Evolutionary conservation across 2,329 filamentous ascomycete species (phyloP), one percentile per base, ranked within the genome.

Genomic region (Calonectria ilicicola): DNA sequence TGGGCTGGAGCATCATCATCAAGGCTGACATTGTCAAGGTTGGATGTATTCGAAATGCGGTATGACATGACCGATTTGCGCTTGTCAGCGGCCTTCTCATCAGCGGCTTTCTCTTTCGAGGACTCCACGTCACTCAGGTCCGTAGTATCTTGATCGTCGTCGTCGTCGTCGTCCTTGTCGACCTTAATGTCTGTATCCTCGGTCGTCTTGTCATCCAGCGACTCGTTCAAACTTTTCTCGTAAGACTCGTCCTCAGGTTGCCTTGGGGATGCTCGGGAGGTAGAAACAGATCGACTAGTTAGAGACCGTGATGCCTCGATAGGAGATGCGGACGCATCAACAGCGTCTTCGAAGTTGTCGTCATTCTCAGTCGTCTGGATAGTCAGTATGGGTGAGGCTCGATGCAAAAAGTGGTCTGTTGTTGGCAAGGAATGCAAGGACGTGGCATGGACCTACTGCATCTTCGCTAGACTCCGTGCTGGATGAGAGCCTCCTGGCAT

Each of bases 291-390:
- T 80, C 88, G 85, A 76, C 87, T 87, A 44, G 89, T 91, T 74
- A 95, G 84, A 29, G 93, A 95, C 73, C 93, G 90, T 56, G 87
- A 84, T 72, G 87, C 90, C 83, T 94, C 93, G 60, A 90, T 86
- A 32, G 91, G 92, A 60, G 86, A 83, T 70, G 88, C 90, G 83
- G 42, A 5, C 15, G 44, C 53, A 27, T 94, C 93, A 77, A 91
- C 86, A 68, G 94, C 95, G 87, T 98, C 95, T 85, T 98, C 95
- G 80, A 97, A 98, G 19, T 90, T 77, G 47, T 85, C 84, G 47
- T 85, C 84, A 38, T 80, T 72, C 35, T 84, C 84, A 42, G 76
- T 75, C 46, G 72, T 70, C 83, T 85, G 69, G 29, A 70, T 63
- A 35, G 69, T 73, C 62, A 76, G 79, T 70, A 76, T 70, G 69